phyloP scores from a whole-genome alignment of 2,329 filamentous ascomycete genomes.

The Aspergillus pseudoglaucus region DNA sequence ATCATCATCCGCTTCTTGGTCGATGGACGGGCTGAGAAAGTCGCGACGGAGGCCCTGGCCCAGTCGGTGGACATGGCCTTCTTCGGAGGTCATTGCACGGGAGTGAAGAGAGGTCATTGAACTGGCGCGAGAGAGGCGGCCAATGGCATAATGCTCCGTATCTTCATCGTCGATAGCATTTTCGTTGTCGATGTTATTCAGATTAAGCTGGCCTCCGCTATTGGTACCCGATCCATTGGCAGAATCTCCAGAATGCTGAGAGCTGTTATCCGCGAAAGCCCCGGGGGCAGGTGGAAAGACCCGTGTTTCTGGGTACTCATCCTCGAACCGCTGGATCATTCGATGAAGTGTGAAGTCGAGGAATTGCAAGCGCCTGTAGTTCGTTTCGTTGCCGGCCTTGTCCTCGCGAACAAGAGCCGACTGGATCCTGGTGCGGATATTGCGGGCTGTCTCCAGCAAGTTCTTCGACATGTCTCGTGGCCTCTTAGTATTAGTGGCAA shows the following conservation, averaged over 20 bases:
- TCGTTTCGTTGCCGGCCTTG: conserved; percentile 62
- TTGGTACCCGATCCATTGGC: conserved; percentile 12
- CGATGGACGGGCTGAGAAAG: conserved; percentile 47
- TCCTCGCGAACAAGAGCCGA: conserved; percentile 73
- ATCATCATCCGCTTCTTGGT: conserved; percentile 22
- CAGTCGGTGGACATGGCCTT: conserved; percentile 63
- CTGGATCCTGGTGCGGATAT: conserved; percentile 77
- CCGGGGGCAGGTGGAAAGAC: conserved; percentile 28
- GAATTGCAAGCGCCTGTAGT: conserved; percentile 76
- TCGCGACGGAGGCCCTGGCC: conserved; percentile 61
- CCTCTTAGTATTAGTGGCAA: conserved; percentile 50
- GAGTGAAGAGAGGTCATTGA: conserved; percentile 64
- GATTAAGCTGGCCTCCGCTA: conserved; percentile 26
- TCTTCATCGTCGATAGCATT: conserved; percentile 37
- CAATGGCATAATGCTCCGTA: conserved; percentile 36
- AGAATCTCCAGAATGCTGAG: conserved; percentile 30
- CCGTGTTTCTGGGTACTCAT: conserved; percentile 88
- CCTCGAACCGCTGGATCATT: conserved; percentile 93
- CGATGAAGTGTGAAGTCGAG: conserved; percentile 80
- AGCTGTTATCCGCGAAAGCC: conserved; percentile 21
- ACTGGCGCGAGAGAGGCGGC: conserved; percentile 53
- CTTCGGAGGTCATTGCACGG: conserved; percentile 59
- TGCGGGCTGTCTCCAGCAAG: conserved; percentile 76
- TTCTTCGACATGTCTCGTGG: conserved; percentile 93
- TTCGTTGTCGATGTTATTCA: conserved; percentile 24